Percentiles rank a stretch among this genome's conserved stretches.
These are phyloP conservation scores for Barbatosphaeria neglecta DNA, from an alignment of 495 filamentous ascomycete genomes.

Conservation along the genomic window DNA sequence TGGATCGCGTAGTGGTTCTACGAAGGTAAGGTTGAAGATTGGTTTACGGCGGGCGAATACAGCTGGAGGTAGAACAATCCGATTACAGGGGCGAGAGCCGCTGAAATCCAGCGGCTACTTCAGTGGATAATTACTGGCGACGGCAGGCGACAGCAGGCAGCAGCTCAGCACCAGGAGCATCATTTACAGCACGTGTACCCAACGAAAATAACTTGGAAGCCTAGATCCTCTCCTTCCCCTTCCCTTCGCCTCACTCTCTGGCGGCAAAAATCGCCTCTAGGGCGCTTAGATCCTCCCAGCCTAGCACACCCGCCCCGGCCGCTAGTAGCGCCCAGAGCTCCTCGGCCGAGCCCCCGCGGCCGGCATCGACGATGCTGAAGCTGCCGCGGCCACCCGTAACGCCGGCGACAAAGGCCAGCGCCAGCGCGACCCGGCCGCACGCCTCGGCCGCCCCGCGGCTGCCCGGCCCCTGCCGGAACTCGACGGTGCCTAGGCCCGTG, in stretches of 20 bases:
- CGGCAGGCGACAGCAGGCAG: no score
- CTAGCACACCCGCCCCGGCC: slow-evolving; percentile 8
- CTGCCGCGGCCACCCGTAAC: slow-evolving; percentile 4
- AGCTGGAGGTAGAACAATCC: no score
- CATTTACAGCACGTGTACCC: no score
- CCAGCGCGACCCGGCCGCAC: slow-evolving; percentile 10
- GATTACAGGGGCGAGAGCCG: no score
- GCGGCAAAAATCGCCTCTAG: slow-evolving; percentile 11
- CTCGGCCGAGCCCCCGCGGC: slow-evolving; percentile 5
- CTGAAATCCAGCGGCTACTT: no score
- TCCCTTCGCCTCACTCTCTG: not conserved
- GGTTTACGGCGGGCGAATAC: no score
- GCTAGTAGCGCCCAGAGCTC: slow-evolving; percentile 14
- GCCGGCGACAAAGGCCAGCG: slow-evolving; percentile 13
- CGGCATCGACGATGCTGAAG: not conserved
- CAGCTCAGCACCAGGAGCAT: no score
- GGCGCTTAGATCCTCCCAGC: slow-evolving; percentile 11
- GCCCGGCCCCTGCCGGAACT: slow-evolving; percentile 18
- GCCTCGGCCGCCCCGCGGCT: slow-evolving; percentile 8
- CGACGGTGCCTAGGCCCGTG: slow-evolving; percentile 9
- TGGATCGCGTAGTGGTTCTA: not conserved
- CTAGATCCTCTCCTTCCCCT: not conserved
- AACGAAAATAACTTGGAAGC: no score
- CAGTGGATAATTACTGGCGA: no score
- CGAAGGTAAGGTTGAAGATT: no score